Evolutionary conservation across 106 monocot genomes (phyloP), one percentile per base, ranked within the genome.

Genomic region (Dendrobium officinale): DNA sequence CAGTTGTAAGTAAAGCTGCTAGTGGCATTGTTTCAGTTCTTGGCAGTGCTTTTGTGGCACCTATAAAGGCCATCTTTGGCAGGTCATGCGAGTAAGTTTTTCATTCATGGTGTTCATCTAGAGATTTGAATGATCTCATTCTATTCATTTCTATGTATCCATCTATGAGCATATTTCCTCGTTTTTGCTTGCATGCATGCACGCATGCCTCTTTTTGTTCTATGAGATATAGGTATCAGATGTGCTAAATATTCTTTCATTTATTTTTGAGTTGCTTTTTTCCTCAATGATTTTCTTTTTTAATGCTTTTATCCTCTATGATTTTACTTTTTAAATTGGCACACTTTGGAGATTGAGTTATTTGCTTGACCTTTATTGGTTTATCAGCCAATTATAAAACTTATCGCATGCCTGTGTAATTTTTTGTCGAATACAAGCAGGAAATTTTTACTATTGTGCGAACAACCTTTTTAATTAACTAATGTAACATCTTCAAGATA

Each of bases 81-180:
- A 26, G 19, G 47, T 85, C 87, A 61, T 92, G 92, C 87, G 87
- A 92, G 92, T 92, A 88, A 86, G 91, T 41, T 22, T 16, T 13
- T 70, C 70, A 70, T 70, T 67, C 67, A 8, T 67, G 9, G 56
- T 17, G 56, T 19, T 56, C 56, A 56, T 56, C 19, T 56, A 19
- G 56, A 15, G 10, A 61, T 61, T 61, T 61, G 22, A 61, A n/a
- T 61, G 20, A n/a, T 61, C 61, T 22, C n/a, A n/a, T 61, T 22
- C 22, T 61, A n/a, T 61, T 61, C 61, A 61, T 61, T 61, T 61
- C 8, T 22, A 2, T 31, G 31, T 22, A 61, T 22, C 61, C 19
- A 61, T 19, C 22, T 56, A 56, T 56, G 19, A 56, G 3, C 19
- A 37, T 19, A 56, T 56, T 56, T 15, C 13, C 17, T 17, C 56